Conservation (phyloP, 805 yeast genomes). For the Candida pini region DNA sequence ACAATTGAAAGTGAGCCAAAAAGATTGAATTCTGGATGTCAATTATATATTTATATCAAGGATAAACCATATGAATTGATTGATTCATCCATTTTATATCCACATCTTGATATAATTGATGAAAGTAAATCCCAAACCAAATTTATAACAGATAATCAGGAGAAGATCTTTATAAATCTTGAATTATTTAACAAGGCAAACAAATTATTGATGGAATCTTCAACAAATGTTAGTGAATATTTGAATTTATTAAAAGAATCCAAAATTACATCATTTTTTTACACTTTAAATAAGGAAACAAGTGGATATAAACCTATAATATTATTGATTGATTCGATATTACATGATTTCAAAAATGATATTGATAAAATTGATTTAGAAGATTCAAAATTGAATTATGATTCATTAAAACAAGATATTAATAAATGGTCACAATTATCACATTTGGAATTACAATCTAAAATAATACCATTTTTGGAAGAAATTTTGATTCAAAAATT, state of each 20-base stretch:
- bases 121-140: conserved; percentile 9
- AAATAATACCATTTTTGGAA: conserved; percentile 26
- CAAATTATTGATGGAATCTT: conserved; percentile 20
- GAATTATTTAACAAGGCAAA: conserved; percentile 24
- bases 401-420: conserved; percentile 16
- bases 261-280: conserved; percentile 21
- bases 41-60: conserved; percentile 26
- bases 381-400: conserved; percentile 8
- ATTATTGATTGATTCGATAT: conserved; percentile 19
- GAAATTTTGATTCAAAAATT: conserved; percentile 22
- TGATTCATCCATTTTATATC: conserved; percentile 22
- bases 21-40: conserved; percentile 15
- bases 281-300: conserved; percentile 24
- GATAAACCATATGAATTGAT: conserved; percentile 16
- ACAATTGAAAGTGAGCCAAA: conserved; percentile 2
- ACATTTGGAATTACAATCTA: conserved; percentile 31
- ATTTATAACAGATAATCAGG: conserved; percentile 8
- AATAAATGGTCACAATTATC: conserved; percentile 29
- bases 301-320: conserved; percentile 25
- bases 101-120: conserved; percentile 20
- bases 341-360: conserved; percentile 20
- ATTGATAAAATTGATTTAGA: conserved; percentile 6
- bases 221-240: conserved; percentile 23
- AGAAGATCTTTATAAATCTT: too few relatives aligned
- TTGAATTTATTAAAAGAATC: conserved; percentile 24